A percentile compares a stretch with the other conserved stretches of the same genome.
phyloP scores from a whole-genome alignment of 306 rosid genomes.

The Ochetophila trinervis region DNA sequence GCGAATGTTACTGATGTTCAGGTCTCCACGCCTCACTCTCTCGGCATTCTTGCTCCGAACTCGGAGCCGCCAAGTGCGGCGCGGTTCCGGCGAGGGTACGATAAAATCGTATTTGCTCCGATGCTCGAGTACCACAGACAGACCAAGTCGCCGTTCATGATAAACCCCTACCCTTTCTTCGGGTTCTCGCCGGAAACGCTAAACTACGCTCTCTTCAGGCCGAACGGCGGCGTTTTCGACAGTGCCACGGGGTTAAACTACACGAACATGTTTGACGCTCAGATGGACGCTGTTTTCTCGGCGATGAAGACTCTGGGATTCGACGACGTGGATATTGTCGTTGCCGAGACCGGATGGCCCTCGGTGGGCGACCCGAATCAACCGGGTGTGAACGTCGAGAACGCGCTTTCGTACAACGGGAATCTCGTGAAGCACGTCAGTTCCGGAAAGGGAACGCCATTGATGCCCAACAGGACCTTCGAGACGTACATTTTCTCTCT shows the following conservation, averaged over 20 bases:
- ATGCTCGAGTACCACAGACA: constrained; percentile 55
- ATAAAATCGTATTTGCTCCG: constrained; percentile 51
- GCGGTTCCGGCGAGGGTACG: constrained; percentile 67
- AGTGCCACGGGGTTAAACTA: constrained; percentile 45
- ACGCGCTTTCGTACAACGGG: constrained; percentile 65
- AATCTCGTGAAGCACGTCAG: constrained; percentile 62
- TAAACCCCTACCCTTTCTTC: constrained; percentile 86
- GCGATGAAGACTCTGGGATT: constrained; percentile 84
- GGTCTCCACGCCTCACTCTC: constrained; percentile 66
- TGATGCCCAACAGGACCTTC: constrained; percentile 73
- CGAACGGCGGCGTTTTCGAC: constrained; percentile 77
- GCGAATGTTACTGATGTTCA: constrained; percentile 52
- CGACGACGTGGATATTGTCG: constrained; percentile 63
- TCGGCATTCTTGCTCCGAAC: constrained; percentile 58
- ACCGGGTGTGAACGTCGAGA: constrained; percentile 49
- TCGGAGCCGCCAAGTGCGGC: constrained; percentile 74
- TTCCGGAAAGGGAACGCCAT: constrained; percentile 77
- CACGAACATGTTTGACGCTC: constrained; percentile 91
- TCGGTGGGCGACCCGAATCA: constrained; percentile 73
- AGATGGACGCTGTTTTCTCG: constrained; percentile 75
- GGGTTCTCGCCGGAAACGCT: constrained; percentile 36
- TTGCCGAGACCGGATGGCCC: constrained; percentile 92
- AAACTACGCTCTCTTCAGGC: constrained; percentile 61
- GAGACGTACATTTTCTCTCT: constrained; percentile 62
- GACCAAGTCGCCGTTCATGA: constrained; percentile 64